Evolutionary conservation across 768 basidiomycete species (phyloP).

Genomic region (Termitomyces sp.): DNA sequence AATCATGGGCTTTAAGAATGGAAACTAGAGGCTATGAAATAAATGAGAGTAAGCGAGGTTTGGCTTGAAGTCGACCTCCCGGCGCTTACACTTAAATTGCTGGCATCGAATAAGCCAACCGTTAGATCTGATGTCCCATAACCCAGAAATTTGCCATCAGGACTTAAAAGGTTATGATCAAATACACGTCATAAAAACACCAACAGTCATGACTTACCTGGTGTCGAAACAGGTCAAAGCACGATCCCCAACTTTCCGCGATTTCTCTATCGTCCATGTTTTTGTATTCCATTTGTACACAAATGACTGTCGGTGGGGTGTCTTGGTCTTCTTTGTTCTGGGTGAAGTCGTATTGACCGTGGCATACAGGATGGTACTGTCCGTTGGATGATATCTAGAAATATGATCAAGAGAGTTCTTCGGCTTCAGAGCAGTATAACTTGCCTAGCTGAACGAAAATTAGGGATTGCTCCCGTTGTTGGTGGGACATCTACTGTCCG

Average conservation of each 20-base stretch:
- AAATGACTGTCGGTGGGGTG: constrained; percentile 52
- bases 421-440: background rate
- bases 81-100: constrained; percentile 60
- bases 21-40: constrained; percentile 66
- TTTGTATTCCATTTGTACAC: constrained; percentile 69
- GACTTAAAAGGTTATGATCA: constrained; percentile 33
- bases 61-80: background rate
- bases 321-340: constrained; percentile 50
- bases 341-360: constrained; percentile 64
- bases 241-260: constrained; percentile 70
- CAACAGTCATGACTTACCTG: constrained; percentile 45
- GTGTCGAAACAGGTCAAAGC: constrained; percentile 85
- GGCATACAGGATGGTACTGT: constrained; percentile 54
- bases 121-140: constrained; percentile 85
- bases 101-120: constrained; percentile 78
- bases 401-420: background rate
- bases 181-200: constrained; percentile 1
- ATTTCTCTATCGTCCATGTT: constrained; percentile 61
- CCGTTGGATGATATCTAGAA: constrained; percentile 50
- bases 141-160: constrained; percentile 76
- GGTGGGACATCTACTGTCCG: constrained; percentile 51
- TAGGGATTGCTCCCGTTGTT: constrained; percentile 40
- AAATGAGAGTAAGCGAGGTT: background rate
- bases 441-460: constrained; percentile 60
- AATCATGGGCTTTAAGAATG: constrained; percentile 92